Evolutionary conservation across 2,329 filamentous ascomycete species (phyloP).

Genomic region (Phyllosticta ampelicida): DNA sequence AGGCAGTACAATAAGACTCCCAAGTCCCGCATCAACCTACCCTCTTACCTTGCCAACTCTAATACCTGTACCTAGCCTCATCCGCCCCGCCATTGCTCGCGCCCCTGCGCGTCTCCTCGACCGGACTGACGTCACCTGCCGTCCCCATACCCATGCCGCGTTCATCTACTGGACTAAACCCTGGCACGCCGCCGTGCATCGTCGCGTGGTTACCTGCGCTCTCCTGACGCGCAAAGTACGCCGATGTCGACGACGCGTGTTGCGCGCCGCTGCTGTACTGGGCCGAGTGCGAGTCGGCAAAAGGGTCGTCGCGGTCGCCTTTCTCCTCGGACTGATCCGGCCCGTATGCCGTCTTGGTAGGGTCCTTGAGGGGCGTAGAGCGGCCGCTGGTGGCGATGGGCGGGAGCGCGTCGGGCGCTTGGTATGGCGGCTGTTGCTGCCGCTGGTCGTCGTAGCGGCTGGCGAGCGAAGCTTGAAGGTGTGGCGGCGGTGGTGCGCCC

Average conservation of each 20-base stretch:
- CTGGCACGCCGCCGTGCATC: conserved; percentile 32
- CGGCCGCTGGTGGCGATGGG: neutral
- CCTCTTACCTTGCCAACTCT: neutral
- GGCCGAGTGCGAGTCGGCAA: conserved; percentile 28
- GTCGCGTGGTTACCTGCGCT: conserved; percentile 33
- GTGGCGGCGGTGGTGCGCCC: neutral
- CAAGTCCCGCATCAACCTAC: neutral
- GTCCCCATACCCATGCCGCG: neutral
- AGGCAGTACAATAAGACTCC: too few species aligned
- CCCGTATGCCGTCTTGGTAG: conserved; percentile 3
- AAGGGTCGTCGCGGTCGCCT: conserved; percentile 28
- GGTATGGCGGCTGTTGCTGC: conserved; percentile 9
- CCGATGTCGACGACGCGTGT: conserved; percentile 22
- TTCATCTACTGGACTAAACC: neutral
- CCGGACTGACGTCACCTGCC: conserved; percentile 3
- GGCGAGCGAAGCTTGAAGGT: neutral
- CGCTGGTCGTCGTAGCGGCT: neutral
- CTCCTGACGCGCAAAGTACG: conserved; percentile 34
- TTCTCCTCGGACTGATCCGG: neutral
- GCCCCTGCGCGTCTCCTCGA: conserved; percentile 5
- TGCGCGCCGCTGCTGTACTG: conserved; percentile 10
- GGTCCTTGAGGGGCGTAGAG: neutral
- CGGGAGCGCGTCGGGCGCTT: conserved; percentile 8
- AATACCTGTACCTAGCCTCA: conserved; percentile 6
- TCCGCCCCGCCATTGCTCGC: neutral